Evolutionary conservation across 2,329 filamentous ascomycete genomes (phyloP).

Genomic region (Aspergillus persii): DNA sequence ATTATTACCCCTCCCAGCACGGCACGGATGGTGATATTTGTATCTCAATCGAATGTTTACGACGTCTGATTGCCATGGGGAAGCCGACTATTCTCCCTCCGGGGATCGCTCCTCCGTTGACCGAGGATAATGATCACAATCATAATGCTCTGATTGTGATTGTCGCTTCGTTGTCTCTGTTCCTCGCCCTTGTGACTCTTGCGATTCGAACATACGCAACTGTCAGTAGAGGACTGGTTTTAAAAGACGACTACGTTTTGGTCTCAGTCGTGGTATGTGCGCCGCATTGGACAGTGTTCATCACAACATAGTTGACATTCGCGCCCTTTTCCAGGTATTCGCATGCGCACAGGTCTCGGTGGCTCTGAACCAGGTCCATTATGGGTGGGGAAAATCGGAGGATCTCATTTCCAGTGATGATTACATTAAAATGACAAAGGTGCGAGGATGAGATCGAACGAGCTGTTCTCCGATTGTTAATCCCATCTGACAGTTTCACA

Average conservation of each 20-base stretch:
- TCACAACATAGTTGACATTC: too few species aligned
- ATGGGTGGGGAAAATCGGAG: slow-evolving; percentile 41
- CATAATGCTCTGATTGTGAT: slow-evolving; percentile 44
- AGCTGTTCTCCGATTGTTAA: background rate
- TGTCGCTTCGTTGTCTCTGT: slow-evolving; percentile 37
- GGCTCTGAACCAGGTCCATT: slow-evolving; percentile 37
- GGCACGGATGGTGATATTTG: too few species aligned
- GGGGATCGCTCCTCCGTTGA: slow-evolving; percentile 33
- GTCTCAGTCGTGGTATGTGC: slow-evolving; percentile 27
- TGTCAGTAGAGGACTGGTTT: slow-evolving; percentile 27
- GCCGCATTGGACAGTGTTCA: background rate
- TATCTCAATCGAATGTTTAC: background rate
- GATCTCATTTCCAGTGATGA: slow-evolving; percentile 20
- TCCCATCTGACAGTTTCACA: background rate
- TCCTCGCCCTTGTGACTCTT: slow-evolving; percentile 40
- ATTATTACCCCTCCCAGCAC: too few species aligned
- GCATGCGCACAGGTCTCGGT: slow-evolving; percentile 38
- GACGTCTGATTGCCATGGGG: slow-evolving; percentile 2
- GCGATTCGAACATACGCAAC: slow-evolving; percentile 42
- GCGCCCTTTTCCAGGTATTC: slow-evolving; percentile 25
- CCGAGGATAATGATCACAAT: slow-evolving; percentile 36
- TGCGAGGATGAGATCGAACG: slow-evolving; percentile 8
- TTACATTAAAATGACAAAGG: slow-evolving; percentile 35
- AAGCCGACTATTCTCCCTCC: slow-evolving; percentile 14
- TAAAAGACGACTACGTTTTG: slow-evolving; percentile 37